These are phyloP conservation scores for Cladophialophora chaetospira DNA, from an alignment of 2,329 filamentous ascomycete genomes.

Conservation along the genomic window DNA sequence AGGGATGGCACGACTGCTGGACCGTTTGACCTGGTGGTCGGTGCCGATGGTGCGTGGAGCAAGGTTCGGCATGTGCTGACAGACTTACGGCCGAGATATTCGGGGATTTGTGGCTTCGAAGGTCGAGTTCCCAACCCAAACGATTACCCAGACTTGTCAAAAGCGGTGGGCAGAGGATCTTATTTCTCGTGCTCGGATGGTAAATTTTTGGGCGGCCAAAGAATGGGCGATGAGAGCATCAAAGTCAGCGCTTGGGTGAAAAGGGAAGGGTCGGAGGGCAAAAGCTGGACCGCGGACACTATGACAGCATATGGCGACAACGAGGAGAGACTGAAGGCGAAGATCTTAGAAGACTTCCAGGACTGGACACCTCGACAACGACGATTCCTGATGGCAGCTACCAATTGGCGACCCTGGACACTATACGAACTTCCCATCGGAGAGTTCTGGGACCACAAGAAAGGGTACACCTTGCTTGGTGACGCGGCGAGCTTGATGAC, in stretches of 20 bases:
- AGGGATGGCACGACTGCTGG: conserved; percentile 30
- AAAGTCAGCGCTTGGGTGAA: conserved; percentile 35
- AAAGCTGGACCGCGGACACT: conserved; percentile 29
- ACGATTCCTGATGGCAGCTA: conserved; percentile 31
- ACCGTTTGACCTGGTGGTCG: conserved; percentile 47
- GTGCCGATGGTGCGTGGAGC: conserved; percentile 48
- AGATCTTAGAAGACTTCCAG: conserved; percentile 29
- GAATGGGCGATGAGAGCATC: conserved; percentile 32
- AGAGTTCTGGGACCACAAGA: conserved; percentile 33
- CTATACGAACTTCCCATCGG: conserved; percentile 34
- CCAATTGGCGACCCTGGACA: conserved; percentile 20
- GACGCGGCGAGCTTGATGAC: conserved; percentile 38
- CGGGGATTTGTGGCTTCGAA: conserved; percentile 39
- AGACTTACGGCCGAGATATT: conserved; percentile 38
- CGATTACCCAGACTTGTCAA: conserved; percentile 31
- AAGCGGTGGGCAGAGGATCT: conserved; percentile 32
- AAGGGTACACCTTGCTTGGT: conserved; percentile 36
- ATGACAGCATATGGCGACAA: conserved; percentile 14
- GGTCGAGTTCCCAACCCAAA: conserved; percentile 32
- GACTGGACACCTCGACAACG: conserved; percentile 31
- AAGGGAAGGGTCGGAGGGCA: conserved; percentile 21
- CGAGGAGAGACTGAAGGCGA: conserved; percentile 25
- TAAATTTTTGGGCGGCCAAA: conserved; percentile 29
- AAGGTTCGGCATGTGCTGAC: conserved; percentile 44
- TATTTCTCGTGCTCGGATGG: conserved; percentile 33